Evolutionary conservation across 140 eudicot species (phyloP), one percentile per base, ranked within the genome.

Genomic region (Cichorium intybus): DNA sequence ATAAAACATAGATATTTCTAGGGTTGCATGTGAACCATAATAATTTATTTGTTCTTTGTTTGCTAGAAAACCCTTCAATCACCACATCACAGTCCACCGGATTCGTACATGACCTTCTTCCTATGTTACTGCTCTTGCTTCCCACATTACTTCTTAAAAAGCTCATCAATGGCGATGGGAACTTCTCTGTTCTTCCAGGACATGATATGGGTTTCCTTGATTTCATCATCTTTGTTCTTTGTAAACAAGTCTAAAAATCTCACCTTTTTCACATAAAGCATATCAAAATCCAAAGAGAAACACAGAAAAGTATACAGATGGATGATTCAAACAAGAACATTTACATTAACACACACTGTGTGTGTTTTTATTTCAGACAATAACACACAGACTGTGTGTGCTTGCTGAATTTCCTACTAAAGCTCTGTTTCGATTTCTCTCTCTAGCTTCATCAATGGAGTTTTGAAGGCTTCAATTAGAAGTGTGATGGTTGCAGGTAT

Each of bases 161-260:
- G 75, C 93, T 76, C 87, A 85, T 83, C 66, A 92, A 75, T 74
- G 98, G 98, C 22, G 96, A 87, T 21, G 96, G 96, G 51, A 80
- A 88, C 68, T 83, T 92, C 43, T 92, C 92, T 16, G 89, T 61
- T 69, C 98, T 73, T 58, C 90, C 66, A 16, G 96, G 96, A 58
- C 96, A 83, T 33, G 95, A 83, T 16, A 83, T 46, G 27, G 87
- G 85, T 62, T 86, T 88, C n/a, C 81, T 62, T 28, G 55, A 39
- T 41, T 60, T 77, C 72, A 37, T 82, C 95, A 85, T 87, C 23
- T 78, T 71, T 55, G 29, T 47, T 33, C 23, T 60, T 59, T 16
- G 4, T 2, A 24, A 24, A 53, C n/a, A 31, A 1, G 1, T 56
- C 21, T 23, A 4, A 57, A 58, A 57, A 21, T 12, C 48, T 0